Base-by-base conservation (phyloP, 306 rosid genomes). In the Rosa rugosa region DNA sequence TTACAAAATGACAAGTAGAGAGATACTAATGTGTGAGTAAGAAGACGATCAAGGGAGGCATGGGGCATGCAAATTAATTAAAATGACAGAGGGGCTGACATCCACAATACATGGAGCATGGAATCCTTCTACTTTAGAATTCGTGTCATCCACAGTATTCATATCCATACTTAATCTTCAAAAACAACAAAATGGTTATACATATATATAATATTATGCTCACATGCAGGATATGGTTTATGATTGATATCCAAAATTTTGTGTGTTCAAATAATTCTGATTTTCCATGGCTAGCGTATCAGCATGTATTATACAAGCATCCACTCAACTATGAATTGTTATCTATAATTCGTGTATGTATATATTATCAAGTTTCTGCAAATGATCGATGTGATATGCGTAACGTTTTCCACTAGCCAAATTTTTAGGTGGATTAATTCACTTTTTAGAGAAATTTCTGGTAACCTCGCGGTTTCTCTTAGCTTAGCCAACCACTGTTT, bases 31-130 rank as follows among this genome's bases (percentile, higher is more conserved):
- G 62, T 20, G 25, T 56, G 62, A 54, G n/a, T 2, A 7, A 54
- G 60, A 51, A 54, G 60, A 51, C 3, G 57, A 54, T 54, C 23
- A 53, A 53, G 25, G 25, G 60, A 54, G 25, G 60, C n/a, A 20
- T 20, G 60, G 60, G 56, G 3, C 60, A 7, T 20, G 60, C 11
- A 50, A 1, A 5, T 4, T 20, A 53, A 53, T 53, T 22, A 45
- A 45, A 22, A 71, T 38, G 40, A 59, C 36, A 47, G 11, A 45
- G 5, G 1, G 45, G 13, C 46, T 23, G 62, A 72, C 47, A 53
- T 72, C 76, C 31, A 72, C 63, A 10, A 11, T 50, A 51, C 34
- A 34, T 72, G 76, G 76, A 72, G 60, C 45, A 72, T 31, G 18
- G 42, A 51, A 66, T 38, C 41, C 46, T 51, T 72, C 23, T 8